Evolutionary conservation across 2,329 filamentous ascomycete species (phyloP).

Genomic region (Fusarium sp.): DNA sequence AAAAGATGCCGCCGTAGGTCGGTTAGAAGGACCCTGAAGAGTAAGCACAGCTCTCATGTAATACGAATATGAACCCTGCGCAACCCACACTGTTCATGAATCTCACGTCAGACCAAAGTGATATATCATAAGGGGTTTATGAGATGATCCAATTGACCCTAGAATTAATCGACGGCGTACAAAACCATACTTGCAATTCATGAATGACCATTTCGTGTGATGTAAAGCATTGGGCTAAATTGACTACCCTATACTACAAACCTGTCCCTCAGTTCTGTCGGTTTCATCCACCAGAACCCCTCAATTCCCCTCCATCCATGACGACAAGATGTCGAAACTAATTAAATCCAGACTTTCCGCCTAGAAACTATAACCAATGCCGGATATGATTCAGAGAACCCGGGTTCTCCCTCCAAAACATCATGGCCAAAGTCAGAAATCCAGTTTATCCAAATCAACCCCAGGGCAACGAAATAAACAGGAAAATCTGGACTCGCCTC

Average conservation of each 20-base stretch:
- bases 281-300: neutral
- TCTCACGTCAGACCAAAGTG: neutral
- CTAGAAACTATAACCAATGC: conserved; percentile 11
- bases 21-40: neutral
- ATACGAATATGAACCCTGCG: conserved; percentile 5
- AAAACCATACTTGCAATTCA: neutral
- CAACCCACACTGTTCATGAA: neutral
- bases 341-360: neutral
- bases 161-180: neutral
- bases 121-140: neutral
- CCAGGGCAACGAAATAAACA: conserved; percentile 14
- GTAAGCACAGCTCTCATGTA: neutral
- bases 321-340: conserved; percentile 22
- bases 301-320: neutral
- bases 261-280: neutral
- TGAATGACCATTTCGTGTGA: neutral
- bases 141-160: neutral
- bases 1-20: no score
- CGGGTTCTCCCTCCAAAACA: conserved; percentile 18
- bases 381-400: conserved; percentile 22
- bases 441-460: neutral
- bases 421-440: conserved; percentile 1
- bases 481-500: conserved; percentile 15
- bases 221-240: neutral
- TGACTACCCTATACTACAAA: conserved; percentile 20